phyloP scores from a whole-genome alignment of 495 filamentous ascomycete species.

The Aspergillus baeticus region DNA sequence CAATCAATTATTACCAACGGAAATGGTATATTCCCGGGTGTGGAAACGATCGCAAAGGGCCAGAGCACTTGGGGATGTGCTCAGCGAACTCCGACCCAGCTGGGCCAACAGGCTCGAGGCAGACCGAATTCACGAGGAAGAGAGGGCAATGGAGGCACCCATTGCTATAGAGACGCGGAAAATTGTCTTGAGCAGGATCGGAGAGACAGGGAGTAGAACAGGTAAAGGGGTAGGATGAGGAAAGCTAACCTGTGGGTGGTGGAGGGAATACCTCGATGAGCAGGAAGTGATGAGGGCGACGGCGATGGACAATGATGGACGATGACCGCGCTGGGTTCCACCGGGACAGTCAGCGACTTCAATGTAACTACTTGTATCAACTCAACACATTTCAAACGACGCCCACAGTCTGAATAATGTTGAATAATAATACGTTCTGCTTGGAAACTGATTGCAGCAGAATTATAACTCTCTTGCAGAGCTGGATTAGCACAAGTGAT shows the following conservation, averaged over 20 bases:
- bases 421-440: background rate
- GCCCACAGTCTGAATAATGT: background rate
- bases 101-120: constrained; percentile 10
- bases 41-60: constrained; percentile 19
- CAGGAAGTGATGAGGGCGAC: constrained; percentile 7
- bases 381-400: background rate
- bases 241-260: constrained; percentile 6
- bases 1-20: constrained; percentile 15
- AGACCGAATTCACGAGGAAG: constrained; percentile 22
- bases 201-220: background rate
- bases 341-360: constrained; percentile 10
- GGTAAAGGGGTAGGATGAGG: constrained; percentile 11
- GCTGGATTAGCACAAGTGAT: background rate
- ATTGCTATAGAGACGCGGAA: constrained; percentile 15
- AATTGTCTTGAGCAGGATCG: background rate
- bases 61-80: constrained; percentile 20
- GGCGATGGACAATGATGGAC: background rate
- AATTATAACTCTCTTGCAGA: background rate
- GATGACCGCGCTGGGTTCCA: constrained; percentile 5
- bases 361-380: too few species aligned
- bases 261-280: constrained; percentile 14
- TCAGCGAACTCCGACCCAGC: constrained; percentile 19
- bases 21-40: constrained; percentile 12
- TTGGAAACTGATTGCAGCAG: constrained; percentile 3
- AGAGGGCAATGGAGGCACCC: constrained; percentile 14